A percentile compares a stretch with the other conserved stretches of the same genome.
Conservation (phyloP, 2,329 filamentous ascomycete genomes). For the Apiospora marii region DNA sequence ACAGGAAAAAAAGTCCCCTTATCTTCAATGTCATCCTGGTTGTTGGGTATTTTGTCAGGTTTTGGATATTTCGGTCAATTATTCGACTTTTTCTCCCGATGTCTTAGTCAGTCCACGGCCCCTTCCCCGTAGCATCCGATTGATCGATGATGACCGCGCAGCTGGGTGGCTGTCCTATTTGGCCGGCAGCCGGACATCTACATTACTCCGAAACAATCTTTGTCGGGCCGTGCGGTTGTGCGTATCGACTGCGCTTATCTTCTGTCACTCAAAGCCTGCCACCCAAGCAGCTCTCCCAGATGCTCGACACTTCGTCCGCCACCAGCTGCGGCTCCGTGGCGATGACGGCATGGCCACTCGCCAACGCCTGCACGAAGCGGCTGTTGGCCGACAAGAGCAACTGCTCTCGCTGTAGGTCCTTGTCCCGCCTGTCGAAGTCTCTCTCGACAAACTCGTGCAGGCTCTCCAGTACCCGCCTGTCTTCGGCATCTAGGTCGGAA, state of each 20-base stretch:
- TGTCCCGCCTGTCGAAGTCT: not conserved
- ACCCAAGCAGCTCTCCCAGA: conserved; percentile 7
- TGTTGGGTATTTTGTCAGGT: not conserved
- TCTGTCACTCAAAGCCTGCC: not conserved
- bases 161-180: not conserved
- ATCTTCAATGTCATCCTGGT: not conserved
- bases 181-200: not conserved
- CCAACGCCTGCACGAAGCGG: not conserved
- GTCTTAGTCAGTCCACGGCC: not conserved
- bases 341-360: conserved; percentile 5
- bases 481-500: not conserved
- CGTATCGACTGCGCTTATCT: no score
- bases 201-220: not conserved
- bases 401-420: not conserved
- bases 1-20: not conserved
- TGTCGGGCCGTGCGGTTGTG: not conserved
- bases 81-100: no score
- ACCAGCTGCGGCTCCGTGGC: conserved; percentile 5
- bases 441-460: not conserved
- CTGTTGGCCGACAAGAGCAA: conserved; percentile 6
- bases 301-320: not conserved
- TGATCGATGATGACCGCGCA: not conserved
- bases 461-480: not conserved
- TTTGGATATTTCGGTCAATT: not conserved
- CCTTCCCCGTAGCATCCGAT: not conserved